phyloP scores from a whole-genome alignment of 139 green algal genomes.

The Picochlorum sp. region DNA sequence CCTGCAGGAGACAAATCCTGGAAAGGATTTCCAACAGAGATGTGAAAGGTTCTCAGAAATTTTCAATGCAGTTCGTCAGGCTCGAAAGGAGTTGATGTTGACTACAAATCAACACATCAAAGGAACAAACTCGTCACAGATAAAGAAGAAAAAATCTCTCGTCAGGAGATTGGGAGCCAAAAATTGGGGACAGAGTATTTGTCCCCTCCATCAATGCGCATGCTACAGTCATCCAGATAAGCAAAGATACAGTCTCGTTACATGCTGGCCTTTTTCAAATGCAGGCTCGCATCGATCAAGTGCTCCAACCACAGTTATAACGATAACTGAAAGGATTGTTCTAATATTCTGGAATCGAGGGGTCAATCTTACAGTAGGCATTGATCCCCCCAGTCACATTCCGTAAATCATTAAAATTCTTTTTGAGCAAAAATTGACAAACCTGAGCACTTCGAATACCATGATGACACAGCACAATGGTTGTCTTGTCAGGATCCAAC shows the following conservation, averaged over 20 bases:
- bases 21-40: background rate
- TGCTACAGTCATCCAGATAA: constrained; percentile 18
- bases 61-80: background rate
- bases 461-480: constrained; percentile 69
- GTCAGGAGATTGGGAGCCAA: constrained; percentile 13
- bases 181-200: constrained; percentile 24
- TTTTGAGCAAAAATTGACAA: constrained; percentile 36
- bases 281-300: constrained; percentile 12
- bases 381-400: constrained; percentile 71
- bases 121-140: background rate
- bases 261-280: constrained; percentile 21
- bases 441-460: constrained; percentile 58
- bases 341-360: constrained; percentile 51
- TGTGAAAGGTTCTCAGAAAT: background rate
- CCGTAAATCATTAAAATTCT: constrained; percentile 54
- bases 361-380: constrained; percentile 41
- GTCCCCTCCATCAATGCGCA: constrained; percentile 16
- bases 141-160: background rate
- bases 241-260: constrained; percentile 13
- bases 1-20: background rate
- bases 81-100: background rate
- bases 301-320: background rate
- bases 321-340: too few species aligned
- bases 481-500: constrained; percentile 45
- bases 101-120: background rate